Percentiles rank a stretch among this genome's conserved stretches.
These are phyloP conservation scores for Tubosaeta brunneosetosa DNA, from an alignment of 768 basidiomycete genomes.

Conservation along the genomic window DNA sequence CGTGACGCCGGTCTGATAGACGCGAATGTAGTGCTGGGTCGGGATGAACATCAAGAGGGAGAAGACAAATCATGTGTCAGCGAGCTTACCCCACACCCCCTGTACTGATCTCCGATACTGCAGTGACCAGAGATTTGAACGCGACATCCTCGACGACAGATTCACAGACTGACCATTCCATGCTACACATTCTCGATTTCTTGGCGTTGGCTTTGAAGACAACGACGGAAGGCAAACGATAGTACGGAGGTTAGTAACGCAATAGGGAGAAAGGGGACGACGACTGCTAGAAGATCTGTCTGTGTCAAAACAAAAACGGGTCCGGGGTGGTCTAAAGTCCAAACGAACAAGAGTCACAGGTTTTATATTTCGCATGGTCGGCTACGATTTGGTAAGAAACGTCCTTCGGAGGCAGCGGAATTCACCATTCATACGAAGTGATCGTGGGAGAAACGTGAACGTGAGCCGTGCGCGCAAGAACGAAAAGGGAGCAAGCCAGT, in stretches of 20 bases:
- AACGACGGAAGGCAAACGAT: not conserved
- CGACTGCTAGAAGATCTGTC: not conserved
- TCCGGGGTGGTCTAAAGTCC: not conserved
- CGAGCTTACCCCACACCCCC: constrained; percentile 39
- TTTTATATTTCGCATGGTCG: constrained; percentile 27
- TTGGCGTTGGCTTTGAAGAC: not conserved
- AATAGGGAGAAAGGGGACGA: not conserved
- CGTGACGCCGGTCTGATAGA: constrained; percentile 58
- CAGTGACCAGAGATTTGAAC: constrained; percentile 7
- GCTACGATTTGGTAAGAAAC: constrained; percentile 28
- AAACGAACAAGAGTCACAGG: constrained; percentile 10
- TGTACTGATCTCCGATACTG: constrained; percentile 41
- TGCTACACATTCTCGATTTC: constrained; percentile 44
- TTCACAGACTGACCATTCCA: constrained; percentile 45
- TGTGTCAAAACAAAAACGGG: not conserved
- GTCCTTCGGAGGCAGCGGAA: constrained; percentile 29
- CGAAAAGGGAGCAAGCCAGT: constrained; percentile 5
- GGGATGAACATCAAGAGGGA: not conserved
- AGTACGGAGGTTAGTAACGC: not conserved
- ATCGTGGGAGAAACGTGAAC: constrained; percentile 29
- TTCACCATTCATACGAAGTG: constrained; percentile 25
- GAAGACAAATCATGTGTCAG: not conserved
- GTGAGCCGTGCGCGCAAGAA: constrained; percentile 8
- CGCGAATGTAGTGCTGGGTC: constrained; percentile 55
- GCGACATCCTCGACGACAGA: not conserved